Conservation (phyloP, 2,329 filamentous ascomycete genomes). For the Fusarium equiseti region DNA sequence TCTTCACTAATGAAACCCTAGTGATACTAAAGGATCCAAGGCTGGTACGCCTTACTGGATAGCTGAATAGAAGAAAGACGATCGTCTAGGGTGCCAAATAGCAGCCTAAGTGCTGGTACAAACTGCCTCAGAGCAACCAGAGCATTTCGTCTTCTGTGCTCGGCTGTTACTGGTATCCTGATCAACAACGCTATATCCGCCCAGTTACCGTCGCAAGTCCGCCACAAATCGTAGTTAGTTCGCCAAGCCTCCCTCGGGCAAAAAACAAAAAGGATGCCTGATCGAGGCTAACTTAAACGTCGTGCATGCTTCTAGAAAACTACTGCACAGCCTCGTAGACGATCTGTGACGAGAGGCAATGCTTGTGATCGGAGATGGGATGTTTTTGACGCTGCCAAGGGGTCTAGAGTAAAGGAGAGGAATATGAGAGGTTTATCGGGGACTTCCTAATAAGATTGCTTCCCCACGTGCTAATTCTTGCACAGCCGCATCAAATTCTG, state of each 20-base stretch:
- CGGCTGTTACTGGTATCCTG: not conserved
- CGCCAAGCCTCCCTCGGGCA: not conserved
- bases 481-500: not conserved
- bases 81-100: too few relatives aligned
- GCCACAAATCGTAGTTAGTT: not conserved
- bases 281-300: not conserved
- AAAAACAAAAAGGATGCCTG: not conserved
- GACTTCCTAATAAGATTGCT: constrained; percentile 3
- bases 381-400: not conserved
- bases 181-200: not conserved
- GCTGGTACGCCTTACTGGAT: not conserved
- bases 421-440: not conserved
- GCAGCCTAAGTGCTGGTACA: not conserved
- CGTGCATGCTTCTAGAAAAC: not conserved
- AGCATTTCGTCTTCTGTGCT: not conserved
- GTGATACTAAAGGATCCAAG: not conserved
- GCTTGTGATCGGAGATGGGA: not conserved
- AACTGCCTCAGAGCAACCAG: too few relatives aligned
- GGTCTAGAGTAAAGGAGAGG: not conserved
- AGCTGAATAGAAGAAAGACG: too few relatives aligned
- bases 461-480: not conserved
- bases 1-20: not conserved
- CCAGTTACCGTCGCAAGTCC: not conserved
- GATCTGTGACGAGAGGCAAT: not conserved
- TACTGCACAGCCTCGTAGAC: not conserved